Evolutionary conservation across 805 yeast species (phyloP).

Genomic region (Saccharomyces mikatae): DNA sequence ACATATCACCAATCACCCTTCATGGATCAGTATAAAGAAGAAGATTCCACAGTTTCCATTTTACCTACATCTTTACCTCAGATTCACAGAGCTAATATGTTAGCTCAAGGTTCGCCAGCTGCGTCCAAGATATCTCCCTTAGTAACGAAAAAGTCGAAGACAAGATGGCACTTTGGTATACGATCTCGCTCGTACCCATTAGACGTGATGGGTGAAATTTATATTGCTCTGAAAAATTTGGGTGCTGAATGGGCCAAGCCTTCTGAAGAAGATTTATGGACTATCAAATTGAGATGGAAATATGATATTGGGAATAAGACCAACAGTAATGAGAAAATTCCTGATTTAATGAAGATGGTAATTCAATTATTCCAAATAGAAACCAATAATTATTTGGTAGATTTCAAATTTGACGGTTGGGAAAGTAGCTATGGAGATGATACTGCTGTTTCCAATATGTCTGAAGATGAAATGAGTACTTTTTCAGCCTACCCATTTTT

Average conservation of each 20-base stretch:
- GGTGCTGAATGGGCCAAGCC: slow-evolving; percentile 98
- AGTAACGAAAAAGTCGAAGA: slow-evolving; percentile 75
- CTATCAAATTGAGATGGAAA: slow-evolving; percentile 90
- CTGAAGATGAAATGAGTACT: slow-evolving; percentile 72
- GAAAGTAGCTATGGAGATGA: slow-evolving; percentile 43
- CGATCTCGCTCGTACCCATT: slow-evolving; percentile 91
- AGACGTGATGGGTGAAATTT: slow-evolving; percentile 98
- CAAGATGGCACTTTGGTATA: slow-evolving; percentile 98
- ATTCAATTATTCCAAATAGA: slow-evolving; percentile 93
- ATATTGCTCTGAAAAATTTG: slow-evolving; percentile 81
- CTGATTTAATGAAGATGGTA: slow-evolving; percentile 91
- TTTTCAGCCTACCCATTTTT: slow-evolving; percentile 92
- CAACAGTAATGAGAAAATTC: slow-evolving; percentile 33
- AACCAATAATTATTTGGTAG: slow-evolving; percentile 91
- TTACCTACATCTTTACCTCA: slow-evolving; percentile 91
- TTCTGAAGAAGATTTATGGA: slow-evolving; percentile 91
- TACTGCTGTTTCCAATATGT: slow-evolving; percentile 19
- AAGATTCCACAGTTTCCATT: slow-evolving; percentile 76
- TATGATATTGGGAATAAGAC: slow-evolving; percentile 38
- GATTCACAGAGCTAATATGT: slow-evolving; percentile 89
- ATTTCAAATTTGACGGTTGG: slow-evolving; percentile 97
- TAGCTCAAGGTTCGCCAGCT: slow-evolving; percentile 47
- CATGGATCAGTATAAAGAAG: slow-evolving; percentile 26
- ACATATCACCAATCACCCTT: slow-evolving; percentile 29
- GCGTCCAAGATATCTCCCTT: slow-evolving; percentile 43